Evolutionary conservation across 345 rosid genomes (phyloP).

Genomic region (Tarenaya hassleriana): DNA sequence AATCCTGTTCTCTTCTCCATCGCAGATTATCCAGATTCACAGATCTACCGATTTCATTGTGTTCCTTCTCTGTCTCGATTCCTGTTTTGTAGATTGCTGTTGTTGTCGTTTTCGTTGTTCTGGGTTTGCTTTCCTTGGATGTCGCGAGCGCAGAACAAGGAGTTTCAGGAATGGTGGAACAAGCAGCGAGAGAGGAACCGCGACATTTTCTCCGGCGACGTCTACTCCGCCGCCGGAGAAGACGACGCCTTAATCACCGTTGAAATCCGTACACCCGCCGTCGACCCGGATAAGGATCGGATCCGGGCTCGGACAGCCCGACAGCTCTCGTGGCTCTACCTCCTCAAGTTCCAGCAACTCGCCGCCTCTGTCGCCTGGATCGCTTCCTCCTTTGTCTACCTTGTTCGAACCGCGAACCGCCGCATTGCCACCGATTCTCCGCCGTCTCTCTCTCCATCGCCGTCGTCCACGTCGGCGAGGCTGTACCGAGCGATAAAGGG

Average conservation of each 20-base stretch:
- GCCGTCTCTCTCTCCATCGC: no score
- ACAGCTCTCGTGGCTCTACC: constrained; percentile 55
- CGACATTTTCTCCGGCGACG: constrained; percentile 28
- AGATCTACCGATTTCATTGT: background rate
- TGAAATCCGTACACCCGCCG: constrained; percentile 32
- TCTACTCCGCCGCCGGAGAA: constrained; percentile 10
- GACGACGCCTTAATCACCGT: constrained; percentile 32
- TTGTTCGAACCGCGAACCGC: constrained; percentile 72
- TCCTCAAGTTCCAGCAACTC: constrained; percentile 57
- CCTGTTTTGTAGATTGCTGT: background rate
- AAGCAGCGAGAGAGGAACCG: constrained; percentile 45
- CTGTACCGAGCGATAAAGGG: constrained; percentile 52
- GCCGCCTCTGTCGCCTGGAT: constrained; percentile 48
- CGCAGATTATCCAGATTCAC: background rate
- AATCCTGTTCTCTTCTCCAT: background rate
- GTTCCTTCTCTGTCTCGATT: background rate
- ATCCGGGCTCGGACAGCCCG: constrained; percentile 54
- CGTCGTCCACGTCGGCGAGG: constrained; percentile 38
- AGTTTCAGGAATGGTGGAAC: constrained; percentile 77
- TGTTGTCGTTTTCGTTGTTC: background rate
- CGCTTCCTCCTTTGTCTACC: constrained; percentile 32
- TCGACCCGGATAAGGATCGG: constrained; percentile 43
- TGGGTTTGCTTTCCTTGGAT: constrained; percentile 18
- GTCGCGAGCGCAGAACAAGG: constrained; percentile 45
- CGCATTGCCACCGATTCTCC: constrained; percentile 44